These are phyloP conservation scores for Stagonosporopsis vannaccii DNA, from an alignment of 2,329 filamentous ascomycete genomes.

Conservation along the genomic window DNA sequence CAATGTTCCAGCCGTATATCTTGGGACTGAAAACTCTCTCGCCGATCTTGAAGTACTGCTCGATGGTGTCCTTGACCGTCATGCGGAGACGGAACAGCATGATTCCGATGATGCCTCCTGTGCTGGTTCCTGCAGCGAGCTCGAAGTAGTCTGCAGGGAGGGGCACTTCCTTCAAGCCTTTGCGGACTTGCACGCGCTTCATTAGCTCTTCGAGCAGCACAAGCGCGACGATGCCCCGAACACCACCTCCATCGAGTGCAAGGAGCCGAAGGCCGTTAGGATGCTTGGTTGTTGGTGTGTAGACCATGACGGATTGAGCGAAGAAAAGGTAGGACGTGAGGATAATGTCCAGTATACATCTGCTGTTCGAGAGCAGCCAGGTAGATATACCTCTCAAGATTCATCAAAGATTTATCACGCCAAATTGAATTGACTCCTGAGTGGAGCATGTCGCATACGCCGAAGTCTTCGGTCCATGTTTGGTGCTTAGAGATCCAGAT, in stretches of 20 bases:
- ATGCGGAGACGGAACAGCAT: slow-evolving; percentile 8
- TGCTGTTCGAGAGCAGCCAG: neutral
- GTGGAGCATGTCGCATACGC: neutral
- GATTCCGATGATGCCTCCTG: slow-evolving; percentile 10
- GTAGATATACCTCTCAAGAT: too few relatives aligned
- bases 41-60: slow-evolving; percentile 6
- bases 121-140: slow-evolving; percentile 11
- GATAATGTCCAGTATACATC: neutral
- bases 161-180: neutral
- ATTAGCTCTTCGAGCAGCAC: slow-evolving; percentile 3
- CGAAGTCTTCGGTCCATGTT: neutral
- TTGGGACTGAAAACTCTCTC: slow-evolving; percentile 9
- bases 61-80: slow-evolving; percentile 1
- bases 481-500: neutral
- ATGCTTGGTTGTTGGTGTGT: slow-evolving; percentile 2
- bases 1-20: slow-evolving; percentile 8
- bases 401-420: neutral
- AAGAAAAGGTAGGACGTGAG: neutral
- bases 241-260: slow-evolving; percentile 9
- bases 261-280: slow-evolving; percentile 7
- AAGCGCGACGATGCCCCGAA: slow-evolving; percentile 4
- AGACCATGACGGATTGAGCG: neutral
- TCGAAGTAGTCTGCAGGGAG: slow-evolving; percentile 9
- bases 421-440: neutral
- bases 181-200: neutral